phyloP scores from a whole-genome alignment of 345 rosid species.

The Theobroma cacao region DNA sequence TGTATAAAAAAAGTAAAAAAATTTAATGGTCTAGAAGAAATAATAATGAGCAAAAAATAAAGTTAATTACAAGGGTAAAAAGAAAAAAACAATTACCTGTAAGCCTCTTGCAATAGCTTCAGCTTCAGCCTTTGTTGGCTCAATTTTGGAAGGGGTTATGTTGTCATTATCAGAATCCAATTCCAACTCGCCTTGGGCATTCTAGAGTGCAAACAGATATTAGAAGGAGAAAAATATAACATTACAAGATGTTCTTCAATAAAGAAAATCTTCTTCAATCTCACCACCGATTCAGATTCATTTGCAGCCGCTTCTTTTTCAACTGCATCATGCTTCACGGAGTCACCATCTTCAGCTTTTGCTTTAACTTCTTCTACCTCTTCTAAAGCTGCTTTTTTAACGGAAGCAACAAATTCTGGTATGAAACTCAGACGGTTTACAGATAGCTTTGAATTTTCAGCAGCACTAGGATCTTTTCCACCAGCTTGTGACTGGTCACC shows the following conservation, averaged over 20 bases:
- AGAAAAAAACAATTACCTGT: constrained; percentile 51
- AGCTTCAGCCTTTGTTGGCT: constrained; percentile 92
- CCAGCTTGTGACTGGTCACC: constrained; percentile 23
- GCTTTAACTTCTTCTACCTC: constrained; percentile 72
- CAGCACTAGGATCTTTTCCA: constrained; percentile 37
- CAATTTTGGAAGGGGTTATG: constrained; percentile 60
- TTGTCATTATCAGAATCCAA: constrained; percentile 61
- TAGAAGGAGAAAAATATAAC: constrained; percentile 18
- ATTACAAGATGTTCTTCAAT: background rate
- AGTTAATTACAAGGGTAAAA: background rate
- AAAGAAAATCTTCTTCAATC: constrained; percentile 26
- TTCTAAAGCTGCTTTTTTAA: constrained; percentile 74
- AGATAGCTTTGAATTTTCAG: constrained; percentile 44
- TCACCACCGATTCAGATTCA: constrained; percentile 61
- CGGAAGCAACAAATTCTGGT: constrained; percentile 69
- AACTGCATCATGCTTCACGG: constrained; percentile 25
- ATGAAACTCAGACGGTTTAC: constrained; percentile 48
- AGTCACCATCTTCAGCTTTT: constrained; percentile 43
- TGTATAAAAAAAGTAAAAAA: background rate
- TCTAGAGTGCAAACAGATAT: constrained; percentile 46
- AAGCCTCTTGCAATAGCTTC: constrained; percentile 91
- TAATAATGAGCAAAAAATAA: background rate
- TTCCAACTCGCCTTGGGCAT: constrained; percentile 61
- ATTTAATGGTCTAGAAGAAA: constrained; percentile 4
- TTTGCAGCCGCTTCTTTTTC: constrained; percentile 31